These are phyloP conservation scores for Diaporthe citri DNA, from an alignment of 2,329 filamentous ascomycete genomes.

Conservation along the genomic window DNA sequence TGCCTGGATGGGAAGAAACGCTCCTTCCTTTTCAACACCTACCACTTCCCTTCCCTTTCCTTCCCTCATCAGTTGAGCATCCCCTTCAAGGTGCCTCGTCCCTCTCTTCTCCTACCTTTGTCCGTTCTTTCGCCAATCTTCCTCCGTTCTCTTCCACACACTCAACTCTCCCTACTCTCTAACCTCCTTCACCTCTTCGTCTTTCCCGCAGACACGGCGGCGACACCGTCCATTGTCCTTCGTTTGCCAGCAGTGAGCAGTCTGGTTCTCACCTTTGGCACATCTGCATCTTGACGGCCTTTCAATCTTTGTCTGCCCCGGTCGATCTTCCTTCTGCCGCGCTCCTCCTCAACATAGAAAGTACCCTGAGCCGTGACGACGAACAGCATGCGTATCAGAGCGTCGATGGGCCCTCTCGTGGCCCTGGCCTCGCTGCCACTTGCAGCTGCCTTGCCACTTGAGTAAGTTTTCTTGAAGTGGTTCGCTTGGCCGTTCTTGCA, in stretches of 20 bases:
- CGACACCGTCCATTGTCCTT: constrained; percentile 34
- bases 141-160: constrained; percentile 33
- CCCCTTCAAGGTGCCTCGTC: background rate
- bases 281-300: background rate
- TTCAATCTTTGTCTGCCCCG: background rate
- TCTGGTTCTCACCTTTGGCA: background rate
- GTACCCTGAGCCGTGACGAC: constrained; percentile 4
- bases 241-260: constrained; percentile 29
- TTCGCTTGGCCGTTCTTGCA: background rate
- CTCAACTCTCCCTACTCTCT: constrained; percentile 23
- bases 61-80: background rate
- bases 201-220: constrained; percentile 16
- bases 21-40: constrained; percentile 36
- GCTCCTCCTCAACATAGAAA: background rate
- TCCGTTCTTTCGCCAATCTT: constrained; percentile 33
- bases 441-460: constrained; percentile 50
- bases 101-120: constrained; percentile 37
- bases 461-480: constrained; percentile 47
- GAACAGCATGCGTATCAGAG: constrained; percentile 54
- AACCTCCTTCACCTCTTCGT: background rate
- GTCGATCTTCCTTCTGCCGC: background rate
- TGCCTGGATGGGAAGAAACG: constrained; percentile 20
- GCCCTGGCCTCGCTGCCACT: constrained; percentile 52
- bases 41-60: constrained; percentile 35
- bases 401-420: constrained; percentile 52